phyloP scores from a whole-genome alignment of 176 grass and related monocot genomes.

The Avena atlantica region DNA sequence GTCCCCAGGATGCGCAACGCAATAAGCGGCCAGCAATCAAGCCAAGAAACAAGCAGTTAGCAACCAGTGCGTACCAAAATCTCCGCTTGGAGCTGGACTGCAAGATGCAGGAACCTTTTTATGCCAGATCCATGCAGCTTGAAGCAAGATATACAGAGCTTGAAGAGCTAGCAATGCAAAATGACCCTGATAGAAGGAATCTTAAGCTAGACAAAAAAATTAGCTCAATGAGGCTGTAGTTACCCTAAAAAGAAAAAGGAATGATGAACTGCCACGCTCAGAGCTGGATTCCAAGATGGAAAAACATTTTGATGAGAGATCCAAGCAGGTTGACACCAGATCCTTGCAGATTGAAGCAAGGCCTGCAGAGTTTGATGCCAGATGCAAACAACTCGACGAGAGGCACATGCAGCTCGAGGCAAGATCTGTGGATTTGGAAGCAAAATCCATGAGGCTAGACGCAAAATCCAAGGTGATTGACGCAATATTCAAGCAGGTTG shows the following conservation, averaged over 20 bases:
- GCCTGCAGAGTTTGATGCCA: background rate
- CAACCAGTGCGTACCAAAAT: background rate
- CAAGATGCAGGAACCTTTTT: background rate
- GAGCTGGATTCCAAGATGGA: background rate
- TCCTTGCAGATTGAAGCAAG: background rate
- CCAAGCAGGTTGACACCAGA: background rate
- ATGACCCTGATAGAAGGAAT: background rate
- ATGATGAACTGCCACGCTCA: background rate
- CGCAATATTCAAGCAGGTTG: background rate
- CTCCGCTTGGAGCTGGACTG: background rate
- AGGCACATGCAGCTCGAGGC: background rate
- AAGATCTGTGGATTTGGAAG: background rate
- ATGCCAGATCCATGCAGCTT: background rate
- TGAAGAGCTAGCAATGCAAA: background rate
- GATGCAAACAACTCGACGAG: background rate
- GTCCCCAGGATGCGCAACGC: background rate
- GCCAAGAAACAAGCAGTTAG: background rate
- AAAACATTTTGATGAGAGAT: background rate
- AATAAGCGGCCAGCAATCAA: background rate
- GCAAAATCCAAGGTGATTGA: background rate
- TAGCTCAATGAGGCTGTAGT: slow-evolving; percentile 44
- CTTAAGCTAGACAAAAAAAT: background rate
- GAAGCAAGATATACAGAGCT: background rate
- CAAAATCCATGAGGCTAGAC: background rate
- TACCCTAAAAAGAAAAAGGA: slow-evolving; percentile 7